These are phyloP conservation scores for Echium plantagineum DNA, from an alignment of 257 asterid species.

Conservation along the genomic window DNA sequence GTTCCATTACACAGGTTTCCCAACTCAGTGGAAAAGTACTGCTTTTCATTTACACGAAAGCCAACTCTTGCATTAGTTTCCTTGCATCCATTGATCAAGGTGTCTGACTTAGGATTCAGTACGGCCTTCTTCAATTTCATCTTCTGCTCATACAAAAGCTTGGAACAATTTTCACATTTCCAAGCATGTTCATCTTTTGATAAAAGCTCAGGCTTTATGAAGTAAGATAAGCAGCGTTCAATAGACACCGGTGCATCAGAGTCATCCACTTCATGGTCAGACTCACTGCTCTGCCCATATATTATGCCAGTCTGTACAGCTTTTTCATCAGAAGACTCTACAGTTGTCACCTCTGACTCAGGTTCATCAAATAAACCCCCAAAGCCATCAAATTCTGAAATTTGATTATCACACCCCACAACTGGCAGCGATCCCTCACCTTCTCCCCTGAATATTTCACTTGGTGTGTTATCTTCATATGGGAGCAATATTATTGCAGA, in stretches of 20 bases:
- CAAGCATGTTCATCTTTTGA: conserved; percentile 84
- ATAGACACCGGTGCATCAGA: conserved; percentile 73
- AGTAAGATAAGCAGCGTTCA: conserved; percentile 72
- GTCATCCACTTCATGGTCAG: conserved; percentile 89
- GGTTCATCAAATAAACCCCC: conserved; percentile 80
- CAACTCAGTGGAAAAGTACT: conserved; percentile 1
- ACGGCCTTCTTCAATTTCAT: conserved; percentile 23
- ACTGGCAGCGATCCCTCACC: conserved; percentile 22
- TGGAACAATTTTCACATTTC: conserved; percentile 90
- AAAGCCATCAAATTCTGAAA: conserved; percentile 45
- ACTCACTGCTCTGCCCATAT: conserved; percentile 46
- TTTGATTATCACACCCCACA: conserved; percentile 30
- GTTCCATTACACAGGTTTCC: conserved; percentile 16
- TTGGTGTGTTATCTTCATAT: conserved; percentile 35
- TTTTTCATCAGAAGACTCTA: conserved; percentile 22
- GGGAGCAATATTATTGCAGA: conserved; percentile 41
- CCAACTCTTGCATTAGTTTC: conserved; percentile 18
- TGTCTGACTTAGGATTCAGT: conserved; percentile 15
- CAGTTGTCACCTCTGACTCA: conserved; percentile 26
- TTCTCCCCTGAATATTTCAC: conserved; percentile 20
- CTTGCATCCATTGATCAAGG: conserved; percentile 16
- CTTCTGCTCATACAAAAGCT: conserved; percentile 38
- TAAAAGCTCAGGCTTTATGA: conserved; percentile 68
- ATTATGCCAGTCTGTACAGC: conserved; percentile 23
- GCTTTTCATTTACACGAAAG: conserved; percentile 7